Percentiles rank a stretch among this genome's conserved stretches.
Evolutionary conservation across 305 asterid genomes (phyloP).

Genomic region (Nicotiana rustica): DNA sequence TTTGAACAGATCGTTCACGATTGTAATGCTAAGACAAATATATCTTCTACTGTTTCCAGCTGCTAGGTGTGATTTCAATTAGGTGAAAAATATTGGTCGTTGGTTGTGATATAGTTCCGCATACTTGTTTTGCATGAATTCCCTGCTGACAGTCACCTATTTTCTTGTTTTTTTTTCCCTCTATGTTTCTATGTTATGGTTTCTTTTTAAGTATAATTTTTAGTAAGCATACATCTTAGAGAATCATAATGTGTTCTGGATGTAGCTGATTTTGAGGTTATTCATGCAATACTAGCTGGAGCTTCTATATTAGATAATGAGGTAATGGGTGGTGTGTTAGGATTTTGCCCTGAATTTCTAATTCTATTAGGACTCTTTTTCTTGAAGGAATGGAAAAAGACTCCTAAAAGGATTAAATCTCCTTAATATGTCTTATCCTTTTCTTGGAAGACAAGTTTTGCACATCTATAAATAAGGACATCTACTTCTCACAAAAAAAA

Average conservation of each 20-base stretch:
- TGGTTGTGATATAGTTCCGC: background rate
- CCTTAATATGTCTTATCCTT: no score
- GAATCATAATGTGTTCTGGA: background rate
- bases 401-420: no score
- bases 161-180: background rate
- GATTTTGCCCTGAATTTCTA: no score
- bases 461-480: no score
- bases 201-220: background rate
- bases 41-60: no score
- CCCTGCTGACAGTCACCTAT: background rate
- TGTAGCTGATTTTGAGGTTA: background rate
- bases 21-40: background rate
- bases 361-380: no score
- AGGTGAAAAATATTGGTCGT: background rate
- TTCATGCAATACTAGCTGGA: background rate
- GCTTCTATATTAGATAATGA: background rate
- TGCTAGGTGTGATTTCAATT: background rate
- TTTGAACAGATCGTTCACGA: background rate
- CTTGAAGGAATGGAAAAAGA: no score
- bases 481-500: no score
- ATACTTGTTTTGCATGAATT: background rate
- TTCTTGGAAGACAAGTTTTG: no score
- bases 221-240: background rate
- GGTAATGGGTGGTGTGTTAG: background rate
- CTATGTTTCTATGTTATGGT: background rate